A percentile compares a stretch with the other conserved stretches of the same genome.
These are phyloP conservation scores for Inga oerstediana DNA, from an alignment of 306 rosid genomes.

Conservation along the genomic window DNA sequence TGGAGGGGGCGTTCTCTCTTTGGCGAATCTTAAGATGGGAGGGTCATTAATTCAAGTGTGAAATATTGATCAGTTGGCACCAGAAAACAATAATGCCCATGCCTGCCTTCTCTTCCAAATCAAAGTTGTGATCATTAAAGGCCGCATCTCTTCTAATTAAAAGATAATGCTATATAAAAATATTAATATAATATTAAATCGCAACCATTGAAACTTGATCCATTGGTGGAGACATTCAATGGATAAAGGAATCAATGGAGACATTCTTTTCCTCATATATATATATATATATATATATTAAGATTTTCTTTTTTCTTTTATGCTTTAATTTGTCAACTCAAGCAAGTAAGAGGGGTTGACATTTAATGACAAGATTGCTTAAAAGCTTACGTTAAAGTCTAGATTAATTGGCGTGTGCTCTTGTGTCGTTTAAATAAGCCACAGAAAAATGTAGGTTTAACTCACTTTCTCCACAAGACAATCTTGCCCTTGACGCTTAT, in stretches of 20 bases:
- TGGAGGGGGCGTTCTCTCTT: background rate
- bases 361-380: background rate
- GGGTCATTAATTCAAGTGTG: background rate
- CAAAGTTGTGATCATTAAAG: slow-evolving; percentile 1
- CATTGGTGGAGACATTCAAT: too few species aligned
- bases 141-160: background rate
- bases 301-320: background rate
- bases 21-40: background rate
- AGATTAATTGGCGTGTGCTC: background rate
- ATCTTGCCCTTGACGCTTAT: background rate
- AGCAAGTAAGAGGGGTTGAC: background rate
- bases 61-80: background rate
- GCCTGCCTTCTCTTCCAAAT: background rate
- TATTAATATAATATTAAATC: too few species aligned
- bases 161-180: too few species aligned
- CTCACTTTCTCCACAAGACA: slow-evolving; percentile 13
- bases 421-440: background rate
- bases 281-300: background rate
- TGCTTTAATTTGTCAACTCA: background rate
- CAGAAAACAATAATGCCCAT: background rate
- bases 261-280: too few species aligned
- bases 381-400: background rate
- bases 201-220: too few species aligned
- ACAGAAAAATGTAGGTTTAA: slow-evolving; percentile 26
- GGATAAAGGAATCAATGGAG: too few species aligned